Percentiles rank a stretch among this genome's conserved stretches.
phyloP scores from a whole-genome alignment of 1,284 basidiomycete genomes.

The Trichosporon coremiiforme region DNA sequence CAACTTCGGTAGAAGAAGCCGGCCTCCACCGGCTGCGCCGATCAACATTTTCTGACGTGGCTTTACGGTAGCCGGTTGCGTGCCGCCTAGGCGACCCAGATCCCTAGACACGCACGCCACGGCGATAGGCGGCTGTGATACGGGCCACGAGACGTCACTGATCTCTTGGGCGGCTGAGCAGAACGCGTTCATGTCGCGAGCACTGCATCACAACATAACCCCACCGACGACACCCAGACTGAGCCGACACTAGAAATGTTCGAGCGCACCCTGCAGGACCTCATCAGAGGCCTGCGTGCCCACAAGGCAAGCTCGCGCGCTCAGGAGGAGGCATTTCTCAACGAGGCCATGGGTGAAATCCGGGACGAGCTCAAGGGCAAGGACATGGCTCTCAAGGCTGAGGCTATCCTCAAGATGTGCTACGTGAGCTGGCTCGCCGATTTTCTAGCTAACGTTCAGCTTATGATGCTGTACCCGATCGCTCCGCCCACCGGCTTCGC shows the following conservation, averaged over 20 bases:
- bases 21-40: slow-evolving; percentile 14
- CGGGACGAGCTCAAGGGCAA: slow-evolving; percentile 85
- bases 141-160: slow-evolving; percentile 14
- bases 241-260: slow-evolving; percentile 64
- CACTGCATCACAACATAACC: slow-evolving; percentile 13
- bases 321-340: slow-evolving; percentile 58
- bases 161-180: neutral
- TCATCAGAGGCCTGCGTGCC: slow-evolving; percentile 81
- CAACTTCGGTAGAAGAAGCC: slow-evolving; percentile 11
- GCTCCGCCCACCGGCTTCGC: slow-evolving; percentile 60
- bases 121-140: slow-evolving; percentile 7
- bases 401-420: slow-evolving; percentile 90
- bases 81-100: neutral
- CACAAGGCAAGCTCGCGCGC: slow-evolving; percentile 55
- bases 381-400: slow-evolving; percentile 96
- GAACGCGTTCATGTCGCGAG: neutral
- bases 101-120: slow-evolving; percentile 2
- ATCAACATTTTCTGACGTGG: slow-evolving; percentile 16
- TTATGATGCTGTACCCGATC: slow-evolving; percentile 59
- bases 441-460: slow-evolving; percentile 34
- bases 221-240: slow-evolving; percentile 8
- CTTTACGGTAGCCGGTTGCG: neutral
- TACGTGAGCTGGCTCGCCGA: slow-evolving; percentile 68
- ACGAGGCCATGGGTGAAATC: slow-evolving; percentile 68
- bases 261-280: slow-evolving; percentile 88